Evolutionary conservation across 257 asterid genomes (phyloP).

Genomic region (Solanum habrochaites): DNA sequence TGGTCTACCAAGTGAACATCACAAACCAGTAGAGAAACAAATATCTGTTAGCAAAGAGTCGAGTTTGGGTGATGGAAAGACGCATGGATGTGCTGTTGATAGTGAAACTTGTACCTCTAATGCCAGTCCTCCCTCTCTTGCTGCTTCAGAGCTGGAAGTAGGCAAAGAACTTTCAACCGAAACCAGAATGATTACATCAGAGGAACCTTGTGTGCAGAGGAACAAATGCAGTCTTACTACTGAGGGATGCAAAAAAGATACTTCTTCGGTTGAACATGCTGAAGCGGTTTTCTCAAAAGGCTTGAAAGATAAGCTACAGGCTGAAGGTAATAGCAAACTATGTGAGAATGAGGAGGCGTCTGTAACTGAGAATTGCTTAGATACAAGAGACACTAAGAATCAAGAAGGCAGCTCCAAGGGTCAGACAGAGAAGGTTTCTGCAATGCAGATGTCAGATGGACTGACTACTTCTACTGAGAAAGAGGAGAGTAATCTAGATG

Average conservation of each 20-base stretch:
- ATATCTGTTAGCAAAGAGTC: conserved; percentile 5
- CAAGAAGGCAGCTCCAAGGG: background rate
- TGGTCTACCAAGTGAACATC: conserved; percentile 6
- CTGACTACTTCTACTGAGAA: conserved; percentile 12
- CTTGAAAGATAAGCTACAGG: conserved; percentile 16
- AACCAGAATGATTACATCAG: conserved; percentile 2
- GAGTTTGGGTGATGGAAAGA: conserved; percentile 9
- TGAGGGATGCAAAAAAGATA: conserved; percentile 14
- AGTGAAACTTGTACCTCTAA: conserved; percentile 18
- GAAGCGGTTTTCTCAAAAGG: conserved; percentile 10
- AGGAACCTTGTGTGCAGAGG: conserved; percentile 10
- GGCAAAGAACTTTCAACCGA: conserved; percentile 30
- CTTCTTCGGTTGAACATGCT: conserved; percentile 19
- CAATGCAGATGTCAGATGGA: conserved; percentile 12
- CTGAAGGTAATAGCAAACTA: conserved; percentile 15
- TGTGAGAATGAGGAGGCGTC: background rate
- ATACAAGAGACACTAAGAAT: background rate
- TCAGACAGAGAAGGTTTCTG: conserved; percentile 17
- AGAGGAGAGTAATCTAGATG: conserved; percentile 17
- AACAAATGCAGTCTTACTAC: background rate
- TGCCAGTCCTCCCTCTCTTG: conserved; percentile 10
- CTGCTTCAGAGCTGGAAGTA: conserved; percentile 25
- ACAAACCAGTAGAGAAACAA: conserved; percentile 14
- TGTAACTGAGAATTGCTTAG: background rate
- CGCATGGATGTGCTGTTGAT: conserved; percentile 15